Evolutionary conservation across 768 basidiomycete species (phyloP).

Genomic region (Tricholoma sp.): DNA sequence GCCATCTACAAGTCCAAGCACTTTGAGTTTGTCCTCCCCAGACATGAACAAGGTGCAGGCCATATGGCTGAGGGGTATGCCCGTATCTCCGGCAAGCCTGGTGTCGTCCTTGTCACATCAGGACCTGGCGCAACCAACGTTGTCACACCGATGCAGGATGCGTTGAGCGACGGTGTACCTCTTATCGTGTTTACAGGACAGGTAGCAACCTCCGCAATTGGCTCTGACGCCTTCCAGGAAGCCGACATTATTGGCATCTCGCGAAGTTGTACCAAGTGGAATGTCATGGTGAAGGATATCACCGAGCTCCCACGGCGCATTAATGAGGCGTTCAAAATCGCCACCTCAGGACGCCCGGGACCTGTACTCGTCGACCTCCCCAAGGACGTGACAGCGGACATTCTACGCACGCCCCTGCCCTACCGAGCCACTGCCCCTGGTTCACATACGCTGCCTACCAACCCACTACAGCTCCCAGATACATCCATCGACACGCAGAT

Average conservation of each 20-base stretch:
- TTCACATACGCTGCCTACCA: slow-evolving; percentile 61
- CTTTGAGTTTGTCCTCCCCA: slow-evolving; percentile 92
- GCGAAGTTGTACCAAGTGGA: slow-evolving; percentile 98
- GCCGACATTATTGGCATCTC: slow-evolving; percentile 97
- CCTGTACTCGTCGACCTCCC: slow-evolving; percentile 98
- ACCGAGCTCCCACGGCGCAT: slow-evolving; percentile 90
- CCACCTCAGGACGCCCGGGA: slow-evolving; percentile 93
- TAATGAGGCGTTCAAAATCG: slow-evolving; percentile 99
- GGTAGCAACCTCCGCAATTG: slow-evolving; percentile 98
- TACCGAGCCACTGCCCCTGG: slow-evolving; percentile 86
- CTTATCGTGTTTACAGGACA: slow-evolving; percentile 95
- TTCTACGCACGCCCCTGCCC: slow-evolving; percentile 80
- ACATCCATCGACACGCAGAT: slow-evolving; percentile 57
- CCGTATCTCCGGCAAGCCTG: slow-evolving; percentile 94
- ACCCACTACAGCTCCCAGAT: slow-evolving; percentile 58
- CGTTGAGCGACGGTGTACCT: slow-evolving; percentile 89
- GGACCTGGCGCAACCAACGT: slow-evolving; percentile 98
- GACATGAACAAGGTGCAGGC: slow-evolving; percentile 97
- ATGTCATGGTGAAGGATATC: slow-evolving; percentile 99
- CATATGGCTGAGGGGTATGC: slow-evolving; percentile 99
- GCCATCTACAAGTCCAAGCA: slow-evolving; percentile 95
- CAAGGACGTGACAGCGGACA: slow-evolving; percentile 96
- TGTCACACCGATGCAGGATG: slow-evolving; percentile 97
- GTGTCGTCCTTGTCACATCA: slow-evolving; percentile 96
- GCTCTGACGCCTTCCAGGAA: slow-evolving; percentile 99